These are phyloP conservation scores for Diaporthe sp. DNA, from an alignment of 2,329 filamentous ascomycete genomes.

Conservation along the genomic window DNA sequence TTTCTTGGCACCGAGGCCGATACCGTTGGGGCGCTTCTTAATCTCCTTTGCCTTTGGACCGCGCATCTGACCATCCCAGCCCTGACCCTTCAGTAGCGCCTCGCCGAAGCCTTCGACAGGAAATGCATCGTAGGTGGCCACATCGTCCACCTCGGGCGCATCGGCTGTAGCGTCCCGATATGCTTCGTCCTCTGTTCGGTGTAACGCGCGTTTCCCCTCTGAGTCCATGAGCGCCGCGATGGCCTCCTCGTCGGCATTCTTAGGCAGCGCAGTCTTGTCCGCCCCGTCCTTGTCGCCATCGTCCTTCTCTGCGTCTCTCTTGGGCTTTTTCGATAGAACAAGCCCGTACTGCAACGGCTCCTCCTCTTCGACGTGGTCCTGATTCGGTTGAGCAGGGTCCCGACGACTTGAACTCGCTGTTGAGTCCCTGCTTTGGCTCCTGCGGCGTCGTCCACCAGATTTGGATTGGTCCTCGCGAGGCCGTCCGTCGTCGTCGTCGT, in stretches of 20 bases:
- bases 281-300: conserved; percentile 56
- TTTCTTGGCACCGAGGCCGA: conserved; percentile 91
- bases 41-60: conserved; percentile 73
- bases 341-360: conserved; percentile 56
- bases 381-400: conserved; percentile 41
- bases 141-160: conserved; percentile 80
- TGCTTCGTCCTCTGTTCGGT: conserved; percentile 73
- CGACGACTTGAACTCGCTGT: background rate
- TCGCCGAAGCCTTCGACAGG: conserved; percentile 96
- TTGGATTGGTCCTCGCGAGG: background rate
- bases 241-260: conserved; percentile 65
- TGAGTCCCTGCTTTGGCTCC: conserved; percentile 29
- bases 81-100: conserved; percentile 91
- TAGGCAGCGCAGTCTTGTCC: conserved; percentile 40
- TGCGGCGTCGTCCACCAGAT: background rate
- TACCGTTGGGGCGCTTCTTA: conserved; percentile 80
- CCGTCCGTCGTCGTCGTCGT: conserved; percentile 31
- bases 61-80: conserved; percentile 82
- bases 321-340: conserved; percentile 49
- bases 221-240: conserved; percentile 74
- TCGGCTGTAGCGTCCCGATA: conserved; percentile 78
- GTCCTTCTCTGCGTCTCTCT: conserved; percentile 50
- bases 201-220: conserved; percentile 66
- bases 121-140: conserved; percentile 89
- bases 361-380: conserved; percentile 49